A percentile compares a stretch with the other conserved stretches of the same genome.
These are phyloP conservation scores for Mucor mucedo DNA, from an alignment of 371 early-diverging fungal genomes.

Conservation along the genomic window DNA sequence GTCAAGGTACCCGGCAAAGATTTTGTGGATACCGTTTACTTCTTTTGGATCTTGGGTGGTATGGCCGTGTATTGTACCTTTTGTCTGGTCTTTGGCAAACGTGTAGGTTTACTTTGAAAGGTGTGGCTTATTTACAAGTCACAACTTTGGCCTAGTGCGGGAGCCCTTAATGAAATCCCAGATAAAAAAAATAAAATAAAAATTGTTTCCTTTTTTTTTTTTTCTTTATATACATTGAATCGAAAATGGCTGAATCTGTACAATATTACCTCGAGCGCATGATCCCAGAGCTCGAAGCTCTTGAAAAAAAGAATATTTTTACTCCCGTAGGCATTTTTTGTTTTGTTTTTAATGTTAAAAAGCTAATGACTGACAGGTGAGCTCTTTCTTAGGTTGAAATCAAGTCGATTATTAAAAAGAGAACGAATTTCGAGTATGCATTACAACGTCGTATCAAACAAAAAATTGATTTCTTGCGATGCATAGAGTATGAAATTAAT, in stretches of 20 bases:
- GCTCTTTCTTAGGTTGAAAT: conserved; percentile 69
- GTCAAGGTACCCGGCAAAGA: conserved; percentile 71
- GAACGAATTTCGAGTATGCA: conserved; percentile 88
- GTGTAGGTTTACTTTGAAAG: conserved; percentile 21
- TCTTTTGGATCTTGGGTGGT: conserved; percentile 71
- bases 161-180: not conserved
- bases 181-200: not conserved
- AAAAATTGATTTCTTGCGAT: conserved; percentile 84
- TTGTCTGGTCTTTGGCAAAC: conserved; percentile 36
- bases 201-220: not conserved
- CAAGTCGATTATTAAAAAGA: conserved; percentile 85
- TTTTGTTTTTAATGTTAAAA: not conserved
- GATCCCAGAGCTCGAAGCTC: conserved; percentile 92
- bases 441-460: conserved; percentile 77
- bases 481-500: conserved; percentile 94
- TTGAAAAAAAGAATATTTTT: conserved; percentile 82
- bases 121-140: conserved; percentile 1
- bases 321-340: conserved; percentile 25
- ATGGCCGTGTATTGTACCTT: conserved; percentile 47
- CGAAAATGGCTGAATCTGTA: conserved; percentile 86
- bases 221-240: not conserved
- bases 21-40: conserved; percentile 65
- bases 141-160: not conserved
- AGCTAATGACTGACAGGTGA: too few species aligned
- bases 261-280: conserved; percentile 91